Evolutionary conservation across 768 basidiomycete genomes (phyloP).

Genomic region (Russula sp.): DNA sequence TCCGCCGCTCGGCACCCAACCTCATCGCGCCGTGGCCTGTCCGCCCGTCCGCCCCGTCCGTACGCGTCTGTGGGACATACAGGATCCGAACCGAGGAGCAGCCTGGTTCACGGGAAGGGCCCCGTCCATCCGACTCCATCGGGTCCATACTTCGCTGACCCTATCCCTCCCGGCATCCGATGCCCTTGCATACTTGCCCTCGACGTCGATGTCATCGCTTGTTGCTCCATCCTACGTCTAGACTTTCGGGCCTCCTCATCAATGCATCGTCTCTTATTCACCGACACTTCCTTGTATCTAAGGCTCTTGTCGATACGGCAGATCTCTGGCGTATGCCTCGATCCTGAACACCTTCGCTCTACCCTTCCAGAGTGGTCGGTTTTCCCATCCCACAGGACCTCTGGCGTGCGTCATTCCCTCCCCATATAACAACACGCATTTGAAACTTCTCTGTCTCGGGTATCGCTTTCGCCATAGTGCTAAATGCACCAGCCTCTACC

Average conservation of each 20-base stretch:
- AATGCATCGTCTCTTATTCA: too few species aligned
- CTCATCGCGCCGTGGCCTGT: too few species aligned
- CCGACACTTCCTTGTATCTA: too few species aligned
- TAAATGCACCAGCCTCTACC: neutral
- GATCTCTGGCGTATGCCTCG: neutral
- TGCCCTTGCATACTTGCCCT: slow-evolving; percentile 40
- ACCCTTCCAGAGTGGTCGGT: neutral
- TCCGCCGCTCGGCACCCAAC: neutral
- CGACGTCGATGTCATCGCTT: slow-evolving; percentile 52
- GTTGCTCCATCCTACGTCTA: neutral
- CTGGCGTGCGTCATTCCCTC: neutral
- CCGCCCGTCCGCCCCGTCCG: too few species aligned
- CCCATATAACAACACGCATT: too few species aligned
- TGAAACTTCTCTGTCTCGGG: neutral
- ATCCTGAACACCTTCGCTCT: neutral
- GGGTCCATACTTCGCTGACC: neutral
- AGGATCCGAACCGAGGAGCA: neutral
- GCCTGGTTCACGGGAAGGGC: slow-evolving; percentile 28
- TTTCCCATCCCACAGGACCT: neutral
- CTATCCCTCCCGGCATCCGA: slow-evolving; percentile 36
- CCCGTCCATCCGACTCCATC: slow-evolving; percentile 37
- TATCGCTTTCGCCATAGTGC: neutral
- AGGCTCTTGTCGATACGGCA: too few species aligned
- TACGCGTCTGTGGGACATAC: too few species aligned
- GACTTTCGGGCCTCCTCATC: neutral